Percentiles rank a stretch among this genome's conserved stretches.
Evolutionary conservation across 345 rosid genomes (phyloP).

Genomic region (Moricandia arvensis): DNA sequence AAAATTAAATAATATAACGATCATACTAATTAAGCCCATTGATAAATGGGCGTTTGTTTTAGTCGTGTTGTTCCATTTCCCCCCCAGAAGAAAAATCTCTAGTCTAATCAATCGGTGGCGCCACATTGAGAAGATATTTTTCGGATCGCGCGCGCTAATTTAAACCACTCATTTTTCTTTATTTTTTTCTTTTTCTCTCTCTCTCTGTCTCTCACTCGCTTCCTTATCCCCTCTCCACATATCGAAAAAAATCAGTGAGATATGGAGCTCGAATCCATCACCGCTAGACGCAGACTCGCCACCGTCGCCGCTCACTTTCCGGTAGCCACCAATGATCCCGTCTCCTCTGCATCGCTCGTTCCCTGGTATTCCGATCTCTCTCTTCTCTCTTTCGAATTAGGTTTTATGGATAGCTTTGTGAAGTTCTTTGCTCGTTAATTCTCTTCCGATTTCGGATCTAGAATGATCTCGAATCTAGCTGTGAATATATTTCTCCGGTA

Average conservation of each 20-base stretch:
- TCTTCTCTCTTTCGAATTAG: too few relatives aligned
- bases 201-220: neutral
- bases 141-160: constrained; percentile 19
- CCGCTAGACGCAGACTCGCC: constrained; percentile 59
- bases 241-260: constrained; percentile 18
- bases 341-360: constrained; percentile 48
- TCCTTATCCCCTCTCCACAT: neutral
- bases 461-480: too few relatives aligned
- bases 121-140: neutral
- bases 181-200: neutral
- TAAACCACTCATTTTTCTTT: constrained; percentile 26
- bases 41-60: neutral
- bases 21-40: too few relatives aligned
- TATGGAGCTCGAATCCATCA: constrained; percentile 61
- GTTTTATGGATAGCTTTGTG: too few relatives aligned
- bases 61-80: neutral
- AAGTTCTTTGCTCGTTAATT: too few relatives aligned
- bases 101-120: neutral
- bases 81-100: neutral
- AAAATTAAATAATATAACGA: too few relatives aligned
- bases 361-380: too few relatives aligned
- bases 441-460: too few relatives aligned
- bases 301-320: constrained; percentile 62
- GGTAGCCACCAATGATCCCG: constrained; percentile 38
- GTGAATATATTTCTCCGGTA: too few relatives aligned